Percentiles rank a stretch among this genome's conserved stretches.
phyloP scores from a whole-genome alignment of 257 asterid species.

The Solanum virginianum region DNA sequence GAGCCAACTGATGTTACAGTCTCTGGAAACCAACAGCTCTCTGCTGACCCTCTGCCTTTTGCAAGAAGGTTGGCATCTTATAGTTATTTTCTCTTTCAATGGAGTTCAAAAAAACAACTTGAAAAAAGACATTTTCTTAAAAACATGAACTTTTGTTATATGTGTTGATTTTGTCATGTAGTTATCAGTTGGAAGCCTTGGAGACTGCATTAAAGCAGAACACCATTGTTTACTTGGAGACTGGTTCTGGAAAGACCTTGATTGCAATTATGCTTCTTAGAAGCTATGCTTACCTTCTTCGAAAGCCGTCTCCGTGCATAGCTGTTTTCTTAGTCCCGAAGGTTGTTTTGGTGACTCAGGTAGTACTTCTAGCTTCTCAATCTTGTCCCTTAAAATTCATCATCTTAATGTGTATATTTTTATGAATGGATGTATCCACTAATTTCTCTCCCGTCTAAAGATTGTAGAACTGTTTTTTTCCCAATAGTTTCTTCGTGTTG shows the following conservation, averaged over 20 bases:
- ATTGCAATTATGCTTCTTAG: constrained; percentile 83
- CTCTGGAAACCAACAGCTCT: constrained; percentile 18
- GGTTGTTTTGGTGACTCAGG: constrained; percentile 73
- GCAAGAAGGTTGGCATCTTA: constrained; percentile 39
- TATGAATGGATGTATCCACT: neutral
- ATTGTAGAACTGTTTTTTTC: neutral
- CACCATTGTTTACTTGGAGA: constrained; percentile 71
- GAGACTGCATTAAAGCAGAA: constrained; percentile 55
- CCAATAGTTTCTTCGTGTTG: neutral
- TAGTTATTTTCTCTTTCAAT: neutral
- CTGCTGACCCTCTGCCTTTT: constrained; percentile 26
- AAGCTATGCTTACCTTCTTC: constrained; percentile 39
- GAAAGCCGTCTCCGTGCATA: constrained; percentile 50
- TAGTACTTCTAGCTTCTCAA: neutral
- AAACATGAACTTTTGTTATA: neutral
- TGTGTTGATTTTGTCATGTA: constrained; percentile 10
- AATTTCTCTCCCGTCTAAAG: neutral
- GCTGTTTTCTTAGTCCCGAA: constrained; percentile 88
- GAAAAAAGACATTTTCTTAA: neutral
- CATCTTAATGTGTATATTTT: neutral
- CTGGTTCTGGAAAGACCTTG: constrained; percentile 83
- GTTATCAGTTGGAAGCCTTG: constrained; percentile 83
- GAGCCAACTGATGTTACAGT: constrained; percentile 15
- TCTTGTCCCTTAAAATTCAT: neutral
- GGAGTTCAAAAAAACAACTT: neutral